Percentiles rank a stretch among this genome's conserved stretches.
These are phyloP conservation scores for Gymnopus androsaceus DNA, from an alignment of 1,284 basidiomycete genomes.

Conservation along the genomic window DNA sequence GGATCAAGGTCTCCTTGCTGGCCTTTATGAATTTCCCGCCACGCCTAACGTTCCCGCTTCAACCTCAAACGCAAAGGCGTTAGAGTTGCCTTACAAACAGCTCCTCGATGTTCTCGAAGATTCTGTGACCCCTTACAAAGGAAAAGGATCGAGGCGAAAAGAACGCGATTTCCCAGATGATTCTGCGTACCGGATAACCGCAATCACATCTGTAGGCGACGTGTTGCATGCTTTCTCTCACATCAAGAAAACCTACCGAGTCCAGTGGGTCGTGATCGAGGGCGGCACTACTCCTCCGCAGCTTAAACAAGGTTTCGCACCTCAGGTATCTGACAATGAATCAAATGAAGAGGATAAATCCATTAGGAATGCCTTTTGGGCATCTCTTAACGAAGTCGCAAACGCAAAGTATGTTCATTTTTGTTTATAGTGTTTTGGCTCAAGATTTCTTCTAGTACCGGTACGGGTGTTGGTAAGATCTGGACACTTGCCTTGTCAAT, in stretches of 20 bases:
- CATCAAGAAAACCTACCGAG: slow-evolving; percentile 86
- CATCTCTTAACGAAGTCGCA: slow-evolving; percentile 52
- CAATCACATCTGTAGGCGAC: slow-evolving; percentile 57
- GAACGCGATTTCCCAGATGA: slow-evolving; percentile 4
- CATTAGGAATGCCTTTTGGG: slow-evolving; percentile 42
- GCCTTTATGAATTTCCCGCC: slow-evolving; percentile 83
- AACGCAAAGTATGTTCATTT: slow-evolving; percentile 60
- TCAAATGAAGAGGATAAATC: background rate
- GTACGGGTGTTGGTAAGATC: slow-evolving; percentile 63
- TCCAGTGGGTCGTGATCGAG: slow-evolving; percentile 68
- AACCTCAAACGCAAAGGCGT: slow-evolving; percentile 34
- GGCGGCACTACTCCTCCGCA: slow-evolving; percentile 47
- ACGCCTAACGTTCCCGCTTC: slow-evolving; percentile 47
- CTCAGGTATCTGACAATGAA: background rate
- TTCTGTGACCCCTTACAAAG: background rate
- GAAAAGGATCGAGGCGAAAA: slow-evolving; percentile 5
- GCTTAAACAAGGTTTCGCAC: slow-evolving; percentile 10
- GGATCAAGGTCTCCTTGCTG: slow-evolving; percentile 79
- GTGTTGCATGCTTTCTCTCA: slow-evolving; percentile 89
- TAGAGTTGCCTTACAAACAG: slow-evolving; percentile 41
- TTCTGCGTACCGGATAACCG: slow-evolving; percentile 37
- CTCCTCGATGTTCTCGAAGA: slow-evolving; percentile 43
- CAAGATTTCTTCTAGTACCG: slow-evolving; percentile 41
- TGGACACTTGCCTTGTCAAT: slow-evolving; percentile 48
- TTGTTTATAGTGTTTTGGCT: slow-evolving; percentile 13